Evolutionary conservation across 73 alveolate genomes (phyloP).

Genomic region (Loxodes magnus): DNA sequence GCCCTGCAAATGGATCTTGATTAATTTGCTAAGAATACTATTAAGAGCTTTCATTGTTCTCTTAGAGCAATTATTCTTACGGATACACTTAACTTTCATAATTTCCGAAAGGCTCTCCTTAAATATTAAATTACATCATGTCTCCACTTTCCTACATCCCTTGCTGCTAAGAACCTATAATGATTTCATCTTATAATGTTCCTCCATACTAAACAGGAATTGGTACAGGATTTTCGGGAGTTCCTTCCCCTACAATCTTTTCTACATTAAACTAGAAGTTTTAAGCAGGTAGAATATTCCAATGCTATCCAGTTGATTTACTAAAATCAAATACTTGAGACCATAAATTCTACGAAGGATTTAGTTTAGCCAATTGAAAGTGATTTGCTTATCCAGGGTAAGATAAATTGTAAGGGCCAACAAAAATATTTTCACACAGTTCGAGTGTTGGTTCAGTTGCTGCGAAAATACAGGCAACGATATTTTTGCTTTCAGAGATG

Average conservation of each 20-base stretch:
- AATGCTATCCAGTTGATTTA: slow-evolving; percentile 6
- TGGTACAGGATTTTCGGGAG: slow-evolving; percentile 3
- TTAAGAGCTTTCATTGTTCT: no score
- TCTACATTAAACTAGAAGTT: slow-evolving; percentile 2
- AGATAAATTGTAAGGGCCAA: slow-evolving; percentile 14
- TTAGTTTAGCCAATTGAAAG: slow-evolving; percentile 3
- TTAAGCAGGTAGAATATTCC: slow-evolving; percentile 1
- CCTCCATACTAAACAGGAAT: slow-evolving; percentile 9
- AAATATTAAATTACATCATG: no score
- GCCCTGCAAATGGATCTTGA: no score
- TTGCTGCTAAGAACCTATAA: slow-evolving; percentile 5
- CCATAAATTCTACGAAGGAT: background rate
- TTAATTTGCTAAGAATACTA: no score
- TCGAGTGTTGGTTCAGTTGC: slow-evolving; percentile 14
- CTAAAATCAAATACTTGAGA: slow-evolving; percentile 10
- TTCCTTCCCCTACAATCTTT: slow-evolving; percentile 2
- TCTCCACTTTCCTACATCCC: slow-evolving; percentile 8
- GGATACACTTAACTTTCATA: no score
- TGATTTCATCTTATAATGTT: background rate
- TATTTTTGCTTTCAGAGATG: slow-evolving; percentile 1
- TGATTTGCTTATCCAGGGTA: slow-evolving; percentile 7
- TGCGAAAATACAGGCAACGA: background rate
- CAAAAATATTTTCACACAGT: background rate
- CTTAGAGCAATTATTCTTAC: no score
- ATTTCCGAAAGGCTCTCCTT: no score